Evolutionary conservation across 208 protist species (phyloP).

Genomic region (Lotmaria passim): DNA sequence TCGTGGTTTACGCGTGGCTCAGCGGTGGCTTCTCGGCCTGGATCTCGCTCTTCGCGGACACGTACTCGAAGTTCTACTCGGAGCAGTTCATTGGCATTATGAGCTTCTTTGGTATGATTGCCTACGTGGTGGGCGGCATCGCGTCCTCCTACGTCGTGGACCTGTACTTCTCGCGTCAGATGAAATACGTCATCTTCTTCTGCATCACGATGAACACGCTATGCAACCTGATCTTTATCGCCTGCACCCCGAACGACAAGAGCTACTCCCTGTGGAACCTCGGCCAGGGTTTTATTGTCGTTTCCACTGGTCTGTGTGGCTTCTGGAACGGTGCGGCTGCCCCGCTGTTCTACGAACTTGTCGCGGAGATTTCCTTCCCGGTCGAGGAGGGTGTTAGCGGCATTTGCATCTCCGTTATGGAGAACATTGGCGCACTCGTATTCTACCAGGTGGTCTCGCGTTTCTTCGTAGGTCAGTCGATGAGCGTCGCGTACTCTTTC

Average conservation of each 20-base stretch:
- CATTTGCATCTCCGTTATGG: conserved; percentile 79
- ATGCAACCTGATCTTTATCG: conserved; percentile 80
- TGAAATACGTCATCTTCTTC: conserved; percentile 92
- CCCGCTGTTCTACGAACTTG: conserved; percentile 86
- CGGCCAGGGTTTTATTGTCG: conserved; percentile 70
- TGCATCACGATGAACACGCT: conserved; percentile 83
- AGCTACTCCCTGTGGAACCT: conserved; percentile 75
- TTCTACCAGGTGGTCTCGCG: conserved; percentile 84
- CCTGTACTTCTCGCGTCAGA: conserved; percentile 83
- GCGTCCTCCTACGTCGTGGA: conserved; percentile 80
- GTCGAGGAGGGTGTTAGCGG: conserved; percentile 88
- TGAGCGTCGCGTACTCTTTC: conserved; percentile 86
- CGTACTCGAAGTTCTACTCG: conserved; percentile 63
- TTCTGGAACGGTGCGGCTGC: conserved; percentile 89
- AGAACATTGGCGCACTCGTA: conserved; percentile 83
- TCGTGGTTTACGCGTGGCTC: conserved; percentile 83
- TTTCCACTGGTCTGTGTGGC: conserved; percentile 76
- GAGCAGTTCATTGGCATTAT: conserved; percentile 84
- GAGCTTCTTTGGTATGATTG: conserved; percentile 83
- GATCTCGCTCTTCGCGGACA: conserved; percentile 86
- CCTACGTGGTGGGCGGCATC: conserved; percentile 79
- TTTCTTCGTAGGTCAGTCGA: conserved; percentile 71
- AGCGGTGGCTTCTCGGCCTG: conserved; percentile 85
- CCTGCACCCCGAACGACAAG: conserved; percentile 78
- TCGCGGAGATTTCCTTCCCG: conserved; percentile 87